Evolutionary conservation across 192 early-diverging fungal species (phyloP), one percentile per base, ranked within the genome.

Genomic region (Coemansia sp.): DNA sequence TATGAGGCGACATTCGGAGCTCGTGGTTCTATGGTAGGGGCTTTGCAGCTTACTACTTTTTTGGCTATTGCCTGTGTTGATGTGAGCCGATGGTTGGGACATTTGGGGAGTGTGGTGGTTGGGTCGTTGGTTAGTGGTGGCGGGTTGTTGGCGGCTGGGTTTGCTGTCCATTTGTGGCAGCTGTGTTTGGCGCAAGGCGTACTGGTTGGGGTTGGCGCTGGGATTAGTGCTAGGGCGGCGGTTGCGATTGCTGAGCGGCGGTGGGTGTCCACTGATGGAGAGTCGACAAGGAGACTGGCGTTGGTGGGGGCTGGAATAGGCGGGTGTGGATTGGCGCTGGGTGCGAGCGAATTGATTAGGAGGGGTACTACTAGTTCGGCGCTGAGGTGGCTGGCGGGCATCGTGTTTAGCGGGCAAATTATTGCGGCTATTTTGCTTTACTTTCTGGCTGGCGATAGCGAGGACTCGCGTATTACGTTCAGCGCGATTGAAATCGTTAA

Each of bases 111-210:
- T 2, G 14, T 71, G 11, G 14, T 65, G 4, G 33, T 42, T 3
- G 69, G 75, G 0, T 65, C 69, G 0, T 14, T 62, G 2, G 14
- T 65, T 9, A 58, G 57, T 20, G 20, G 48, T 11, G 69, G 75
- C 14, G 76, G 76, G 3, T 21, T 77, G 31, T 35, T 77, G 39
- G 55, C 63, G 1, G 62, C 76, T 3, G 53, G 66, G 24, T 88
- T 84, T 67, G 67, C 85, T 0, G 81, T 67, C 7, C 21, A 71
- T n/a, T 20, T 88, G 0, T 90, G 89, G 89, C 86, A 88, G 20
- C 62, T 88, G 34, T 89, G 86, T 28, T 59, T 90, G 40, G 53
- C 85, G 2, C 88, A 90, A 46, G 88, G 88, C 18, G 46, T 85
- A 14, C 55, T 87, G 39, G 86, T 84, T n/a, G 89, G 89, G 28